Percentiles rank a stretch among this genome's conserved stretches.
Evolutionary conservation across 768 basidiomycete species (phyloP).

Genomic region (Rhodotorula babjevae): DNA sequence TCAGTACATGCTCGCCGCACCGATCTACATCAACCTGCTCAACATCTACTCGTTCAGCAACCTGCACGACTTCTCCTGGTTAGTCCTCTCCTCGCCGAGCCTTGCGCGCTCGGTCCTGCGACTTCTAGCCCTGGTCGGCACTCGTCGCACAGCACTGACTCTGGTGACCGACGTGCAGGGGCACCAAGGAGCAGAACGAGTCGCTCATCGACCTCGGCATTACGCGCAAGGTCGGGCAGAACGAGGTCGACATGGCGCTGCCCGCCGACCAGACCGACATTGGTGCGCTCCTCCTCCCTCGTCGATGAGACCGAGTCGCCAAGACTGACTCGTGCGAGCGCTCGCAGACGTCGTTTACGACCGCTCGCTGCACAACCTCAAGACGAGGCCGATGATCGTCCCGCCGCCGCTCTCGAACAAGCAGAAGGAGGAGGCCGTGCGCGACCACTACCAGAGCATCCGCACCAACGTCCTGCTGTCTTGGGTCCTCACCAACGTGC

Average conservation of each 20-base stretch:
- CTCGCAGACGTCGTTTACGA: slow-evolving; percentile 70
- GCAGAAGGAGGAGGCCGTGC: slow-evolving; percentile 49
- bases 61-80: slow-evolving; percentile 58
- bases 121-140: too few relatives aligned
- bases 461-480: slow-evolving; percentile 74
- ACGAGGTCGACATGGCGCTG: slow-evolving; percentile 40
- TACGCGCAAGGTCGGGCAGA: slow-evolving; percentile 31
- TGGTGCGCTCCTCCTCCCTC: slow-evolving; percentile 9
- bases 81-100: too few relatives aligned
- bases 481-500: slow-evolving; percentile 78
- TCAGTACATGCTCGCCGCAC: slow-evolving; percentile 67
- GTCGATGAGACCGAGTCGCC: neutral
- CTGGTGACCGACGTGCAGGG: neutral
- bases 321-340: neutral
- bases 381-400: slow-evolving; percentile 43
- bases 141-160: too few relatives aligned
- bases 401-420: slow-evolving; percentile 42
- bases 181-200: slow-evolving; percentile 40
- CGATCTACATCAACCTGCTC: slow-evolving; percentile 48
- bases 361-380: slow-evolving; percentile 65
- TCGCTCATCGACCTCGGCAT: slow-evolving; percentile 42
- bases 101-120: too few relatives aligned
- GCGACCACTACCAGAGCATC: slow-evolving; percentile 82
- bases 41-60: slow-evolving; percentile 76
- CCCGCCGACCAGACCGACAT: slow-evolving; percentile 43